Evolutionary conservation across 75 land plant species (phyloP).

Genomic region (Larix kaempferi): DNA sequence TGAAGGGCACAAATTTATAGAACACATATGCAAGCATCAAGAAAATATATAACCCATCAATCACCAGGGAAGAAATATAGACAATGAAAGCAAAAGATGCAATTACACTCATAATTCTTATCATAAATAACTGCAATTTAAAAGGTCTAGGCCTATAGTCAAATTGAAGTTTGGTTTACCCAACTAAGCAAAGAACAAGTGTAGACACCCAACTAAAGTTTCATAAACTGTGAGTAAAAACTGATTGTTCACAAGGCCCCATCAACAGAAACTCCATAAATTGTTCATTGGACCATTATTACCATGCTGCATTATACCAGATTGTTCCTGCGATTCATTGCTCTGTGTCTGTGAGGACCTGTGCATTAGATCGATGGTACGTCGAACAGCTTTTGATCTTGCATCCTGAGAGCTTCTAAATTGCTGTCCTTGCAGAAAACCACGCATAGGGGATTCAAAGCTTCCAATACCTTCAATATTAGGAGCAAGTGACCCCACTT

Average conservation of each 20-base stretch:
- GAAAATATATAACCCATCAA: too few relatives aligned
- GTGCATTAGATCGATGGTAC: slow-evolving; percentile 11
- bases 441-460: slow-evolving; percentile 6
- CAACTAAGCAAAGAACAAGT: too few relatives aligned
- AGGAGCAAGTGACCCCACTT: neutral
- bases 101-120: too few relatives aligned
- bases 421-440: neutral
- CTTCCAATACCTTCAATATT: slow-evolving; percentile 1
- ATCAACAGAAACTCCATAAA: slow-evolving; percentile 29
- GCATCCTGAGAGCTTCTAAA: slow-evolving; percentile 7
- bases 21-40: too few relatives aligned
- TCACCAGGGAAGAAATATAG: too few relatives aligned
- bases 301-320: slow-evolving; percentile 6
- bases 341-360: slow-evolving; percentile 11
- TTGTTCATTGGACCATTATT: slow-evolving; percentile 7
- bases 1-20: too few relatives aligned
- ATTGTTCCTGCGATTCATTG: neutral
- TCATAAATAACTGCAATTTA: too few relatives aligned
- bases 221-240: slow-evolving; percentile 21
- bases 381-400: slow-evolving; percentile 8
- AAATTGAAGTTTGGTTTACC: too few relatives aligned
- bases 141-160: too few relatives aligned
- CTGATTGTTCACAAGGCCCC: slow-evolving; percentile 15
- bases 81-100: too few relatives aligned
- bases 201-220: neutral